phyloP scores from a whole-genome alignment of 2,329 filamentous ascomycete genomes.

The Sarocladiaceae sp. region DNA sequence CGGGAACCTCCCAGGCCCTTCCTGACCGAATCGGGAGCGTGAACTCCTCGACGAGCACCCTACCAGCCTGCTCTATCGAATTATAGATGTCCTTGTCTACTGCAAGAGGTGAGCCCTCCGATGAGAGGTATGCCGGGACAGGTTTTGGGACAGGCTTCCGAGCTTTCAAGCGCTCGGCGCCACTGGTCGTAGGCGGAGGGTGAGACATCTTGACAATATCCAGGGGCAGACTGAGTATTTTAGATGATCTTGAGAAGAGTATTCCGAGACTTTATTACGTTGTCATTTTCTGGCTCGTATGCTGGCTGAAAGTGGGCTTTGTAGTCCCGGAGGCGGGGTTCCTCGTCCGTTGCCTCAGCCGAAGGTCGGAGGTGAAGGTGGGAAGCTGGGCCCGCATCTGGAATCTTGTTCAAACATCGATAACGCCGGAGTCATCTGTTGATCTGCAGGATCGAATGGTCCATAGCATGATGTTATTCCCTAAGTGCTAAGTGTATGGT shows the following conservation, averaged over 20 bases:
- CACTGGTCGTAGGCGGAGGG: slow-evolving; percentile 10
- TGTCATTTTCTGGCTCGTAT: no score
- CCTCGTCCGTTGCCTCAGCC: not conserved
- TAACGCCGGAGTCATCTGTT: no score
- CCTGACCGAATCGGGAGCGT: slow-evolving; percentile 68
- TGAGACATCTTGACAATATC: slow-evolving; percentile 8
- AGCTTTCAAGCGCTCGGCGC: slow-evolving; percentile 32
- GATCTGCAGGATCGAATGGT: no score
- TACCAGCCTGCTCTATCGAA: slow-evolving; percentile 46
- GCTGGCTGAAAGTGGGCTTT: no score
- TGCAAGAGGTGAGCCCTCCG: slow-evolving; percentile 32
- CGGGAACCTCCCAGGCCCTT: slow-evolving; percentile 63
- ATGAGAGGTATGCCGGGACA: slow-evolving; percentile 42
- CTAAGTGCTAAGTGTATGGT: no score
- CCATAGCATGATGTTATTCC: no score
- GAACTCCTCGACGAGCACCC: slow-evolving; percentile 42
- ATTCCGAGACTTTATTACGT: no score
- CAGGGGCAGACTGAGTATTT: no score
- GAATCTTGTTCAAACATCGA: no score
- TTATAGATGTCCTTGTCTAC: slow-evolving; percentile 49
- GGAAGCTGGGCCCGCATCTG: no score
- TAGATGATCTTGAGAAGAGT: no score
- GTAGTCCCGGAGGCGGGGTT: no score
- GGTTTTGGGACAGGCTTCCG: slow-evolving; percentile 40
- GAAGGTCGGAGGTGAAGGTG: not conserved